Evolutionary conservation across 177 flowering plant species (phyloP).

Genomic region (Telopea speciosissima): DNA sequence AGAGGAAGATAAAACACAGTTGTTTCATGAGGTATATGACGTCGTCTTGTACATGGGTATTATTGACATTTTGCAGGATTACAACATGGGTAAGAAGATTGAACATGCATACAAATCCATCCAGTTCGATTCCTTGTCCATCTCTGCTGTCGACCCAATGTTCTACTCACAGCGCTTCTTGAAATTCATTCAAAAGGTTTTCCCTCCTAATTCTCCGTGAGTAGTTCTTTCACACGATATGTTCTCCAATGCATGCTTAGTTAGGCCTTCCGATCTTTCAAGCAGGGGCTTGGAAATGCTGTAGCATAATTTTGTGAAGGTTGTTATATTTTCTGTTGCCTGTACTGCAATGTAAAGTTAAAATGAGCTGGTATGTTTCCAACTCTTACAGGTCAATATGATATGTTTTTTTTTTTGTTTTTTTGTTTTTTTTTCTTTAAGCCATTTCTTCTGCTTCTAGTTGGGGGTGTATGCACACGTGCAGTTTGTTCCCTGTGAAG

Average conservation of each 20-base stretch:
- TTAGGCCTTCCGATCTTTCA: not conserved
- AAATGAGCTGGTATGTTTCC: not conserved
- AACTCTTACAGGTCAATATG: not conserved
- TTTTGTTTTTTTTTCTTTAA: not conserved
- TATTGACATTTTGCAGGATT: conserved; percentile 93
- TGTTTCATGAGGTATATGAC: conserved; percentile 66
- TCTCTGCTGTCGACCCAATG: conserved; percentile 90
- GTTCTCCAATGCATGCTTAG: not conserved
- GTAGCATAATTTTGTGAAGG: not conserved
- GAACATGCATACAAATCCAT: conserved; percentile 91
- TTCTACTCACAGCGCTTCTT: conserved; percentile 79
- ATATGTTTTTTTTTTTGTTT: too few species aligned
- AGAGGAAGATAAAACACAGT: conserved; percentile 33
- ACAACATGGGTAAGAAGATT: conserved; percentile 81
- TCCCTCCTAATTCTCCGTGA: conserved; percentile 48
- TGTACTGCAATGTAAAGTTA: not conserved
- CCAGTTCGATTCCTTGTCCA: conserved; percentile 84
- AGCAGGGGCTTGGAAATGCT: conserved; percentile 4
- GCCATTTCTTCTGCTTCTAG: not conserved
- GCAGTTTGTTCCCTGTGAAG: not conserved
- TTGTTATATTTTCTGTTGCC: not conserved
- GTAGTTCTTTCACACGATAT: not conserved
- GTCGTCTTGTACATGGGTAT: conserved; percentile 90
- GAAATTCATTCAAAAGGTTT: conserved; percentile 70
- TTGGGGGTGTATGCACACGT: not conserved